Percentiles rank a stretch among this genome's conserved stretches.
Evolutionary conservation across 371 early-diverging fungal genomes (phyloP).

Genomic region (Capniomyces stellatus): DNA sequence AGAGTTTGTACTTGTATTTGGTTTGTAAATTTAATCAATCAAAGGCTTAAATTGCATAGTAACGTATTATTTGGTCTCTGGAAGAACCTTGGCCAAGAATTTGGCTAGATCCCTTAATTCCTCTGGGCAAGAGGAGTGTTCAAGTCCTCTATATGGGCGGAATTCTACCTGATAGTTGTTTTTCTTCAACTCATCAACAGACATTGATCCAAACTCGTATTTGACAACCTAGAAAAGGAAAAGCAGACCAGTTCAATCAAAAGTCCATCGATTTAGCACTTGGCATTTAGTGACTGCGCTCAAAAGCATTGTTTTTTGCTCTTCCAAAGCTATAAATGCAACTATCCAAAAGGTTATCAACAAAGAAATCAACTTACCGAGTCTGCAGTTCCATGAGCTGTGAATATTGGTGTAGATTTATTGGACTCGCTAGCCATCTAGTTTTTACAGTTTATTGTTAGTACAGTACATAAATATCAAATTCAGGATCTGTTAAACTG

Average conservation of each 20-base stretch:
- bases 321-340: too few species aligned
- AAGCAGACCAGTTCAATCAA: too few species aligned
- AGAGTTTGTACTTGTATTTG: not conserved
- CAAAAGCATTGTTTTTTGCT: too few species aligned
- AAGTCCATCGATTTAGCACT: too few species aligned
- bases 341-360: too few species aligned
- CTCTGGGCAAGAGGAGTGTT: constrained; percentile 50
- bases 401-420: constrained; percentile 60
- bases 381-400: constrained; percentile 79
- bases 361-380: too few species aligned
- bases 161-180: constrained; percentile 51
- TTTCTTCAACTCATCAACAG: constrained; percentile 39
- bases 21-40: not conserved
- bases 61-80: constrained; percentile 7
- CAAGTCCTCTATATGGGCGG: constrained; percentile 58
- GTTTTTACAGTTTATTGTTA: constrained; percentile 7
- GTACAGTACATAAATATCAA: not conserved
- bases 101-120: constrained; percentile 54
- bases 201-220: constrained; percentile 47
- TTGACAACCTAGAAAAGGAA: too few species aligned
- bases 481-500: not conserved
- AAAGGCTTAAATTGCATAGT: not conserved
- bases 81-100: constrained; percentile 39
- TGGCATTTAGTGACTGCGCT: too few species aligned
- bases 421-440: constrained; percentile 47